Evolutionary conservation across 2,329 filamentous ascomycete species (phyloP).

Genomic region (Fusarium tjaetaba): DNA sequence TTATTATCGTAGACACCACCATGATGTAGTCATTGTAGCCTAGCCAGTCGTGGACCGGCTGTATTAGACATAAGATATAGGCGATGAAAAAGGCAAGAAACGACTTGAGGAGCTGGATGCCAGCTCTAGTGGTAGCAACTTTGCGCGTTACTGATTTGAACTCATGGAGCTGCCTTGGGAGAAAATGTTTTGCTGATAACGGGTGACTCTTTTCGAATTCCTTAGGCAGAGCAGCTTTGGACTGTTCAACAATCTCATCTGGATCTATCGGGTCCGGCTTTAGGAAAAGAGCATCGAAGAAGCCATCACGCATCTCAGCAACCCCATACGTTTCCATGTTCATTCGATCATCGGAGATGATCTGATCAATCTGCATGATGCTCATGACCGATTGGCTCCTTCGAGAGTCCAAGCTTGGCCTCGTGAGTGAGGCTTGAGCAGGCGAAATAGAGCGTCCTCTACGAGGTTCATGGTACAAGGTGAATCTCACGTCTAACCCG

Average conservation of each 20-base stretch:
- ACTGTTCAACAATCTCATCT: slow-evolving; percentile 53
- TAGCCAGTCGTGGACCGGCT: slow-evolving; percentile 58
- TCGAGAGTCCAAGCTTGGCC: slow-evolving; percentile 39
- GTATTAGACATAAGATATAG: slow-evolving; percentile 65
- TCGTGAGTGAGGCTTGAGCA: slow-evolving; percentile 20
- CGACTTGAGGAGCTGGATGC: slow-evolving; percentile 62
- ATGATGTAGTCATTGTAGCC: slow-evolving; percentile 66
- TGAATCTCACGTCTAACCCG: slow-evolving; percentile 28
- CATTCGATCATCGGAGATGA: slow-evolving; percentile 49
- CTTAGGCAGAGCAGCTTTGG: slow-evolving; percentile 57
- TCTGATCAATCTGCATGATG: slow-evolving; percentile 48
- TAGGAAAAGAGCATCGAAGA: slow-evolving; percentile 60
- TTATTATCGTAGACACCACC: slow-evolving; percentile 65
- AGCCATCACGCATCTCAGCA: slow-evolving; percentile 56
- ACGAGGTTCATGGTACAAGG: neutral
- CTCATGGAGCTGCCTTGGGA: slow-evolving; percentile 59
- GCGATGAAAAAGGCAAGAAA: slow-evolving; percentile 67
- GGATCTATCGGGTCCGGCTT: slow-evolving; percentile 52
- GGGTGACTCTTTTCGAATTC: slow-evolving; percentile 59
- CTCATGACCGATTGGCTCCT: slow-evolving; percentile 44
- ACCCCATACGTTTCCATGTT: slow-evolving; percentile 55
- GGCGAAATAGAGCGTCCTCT: slow-evolving; percentile 14
- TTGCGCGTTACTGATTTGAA: slow-evolving; percentile 51
- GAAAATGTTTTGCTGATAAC: slow-evolving; percentile 57
- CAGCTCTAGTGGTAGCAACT: slow-evolving; percentile 60